Base-by-base conservation (phyloP, 116 monocot genomes). In the Papilionanthe hybrid region DNA sequence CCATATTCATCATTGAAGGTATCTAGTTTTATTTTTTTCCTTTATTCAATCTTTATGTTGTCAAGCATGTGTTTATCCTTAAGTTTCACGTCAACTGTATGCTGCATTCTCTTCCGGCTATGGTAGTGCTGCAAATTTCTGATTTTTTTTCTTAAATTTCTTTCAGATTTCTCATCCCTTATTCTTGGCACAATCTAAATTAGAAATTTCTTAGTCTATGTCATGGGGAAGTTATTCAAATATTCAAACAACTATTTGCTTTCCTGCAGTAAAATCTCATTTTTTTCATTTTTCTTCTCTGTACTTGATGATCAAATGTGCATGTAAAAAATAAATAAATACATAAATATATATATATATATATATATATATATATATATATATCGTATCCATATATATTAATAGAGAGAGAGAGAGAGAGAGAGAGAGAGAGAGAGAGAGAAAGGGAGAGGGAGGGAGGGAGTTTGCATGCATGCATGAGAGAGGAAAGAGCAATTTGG, bases 1-100 rank as follows among this genome's bases (percentile, higher is more conserved):
- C 81, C 86, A 89, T 93, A 74, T 92, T 93, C 76, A 89, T 84
- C 56, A 84, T 96, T 43, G 86, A 88, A 85, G 84, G 94, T 92
- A 85, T 66, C 29, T 42, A 8, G 12, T 9, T 63, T 63, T 7
- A 5, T 25, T 56, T 15, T 63, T 23, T n/a, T 5, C 32, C 37
- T 37, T 37, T 2, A 37, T 69, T 13, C 5, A 69, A 37, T 3
- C 37, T 69, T 37, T 13, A 22, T 37, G 18, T 32, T 69, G 22
- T 63, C 1, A 63, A 23, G 7, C 63, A 53, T 15, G 18, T 17
- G 53, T 53, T 63, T 63, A 23, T 60, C 60, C 23, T 22, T 1
- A 60, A 60, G 60, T 22, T 60, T 1, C 32, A 13, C 30, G 37
- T 69, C 32, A 69, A 32, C 11, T 12, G 22, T 60, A 22, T 22